Conservation (phyloP, 371 early-diverging fungal genomes). For the Dichotomocladium elegans region DNA sequence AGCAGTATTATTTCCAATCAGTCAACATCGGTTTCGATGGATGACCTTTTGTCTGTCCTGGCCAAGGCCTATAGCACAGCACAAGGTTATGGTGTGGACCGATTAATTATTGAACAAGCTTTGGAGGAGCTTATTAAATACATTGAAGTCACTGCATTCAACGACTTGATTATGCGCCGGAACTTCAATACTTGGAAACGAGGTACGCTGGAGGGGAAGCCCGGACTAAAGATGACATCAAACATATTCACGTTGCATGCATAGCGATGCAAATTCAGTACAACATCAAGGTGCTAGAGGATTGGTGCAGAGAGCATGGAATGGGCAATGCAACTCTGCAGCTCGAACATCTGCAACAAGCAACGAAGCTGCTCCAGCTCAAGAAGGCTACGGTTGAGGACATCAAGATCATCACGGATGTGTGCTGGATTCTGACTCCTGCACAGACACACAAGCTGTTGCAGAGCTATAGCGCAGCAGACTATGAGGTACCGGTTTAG, state of each 20-base stretch:
- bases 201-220: slow-evolving; percentile 42
- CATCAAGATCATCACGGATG: slow-evolving; percentile 87
- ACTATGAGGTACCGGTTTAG: slow-evolving; percentile 55
- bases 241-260: not conserved
- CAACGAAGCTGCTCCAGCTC: slow-evolving; percentile 87
- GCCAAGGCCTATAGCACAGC: slow-evolving; percentile 77
- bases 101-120: slow-evolving; percentile 62
- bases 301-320: slow-evolving; percentile 88
- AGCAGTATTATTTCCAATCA: slow-evolving; percentile 52
- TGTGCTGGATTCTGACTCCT: slow-evolving; percentile 86
- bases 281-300: slow-evolving; percentile 87
- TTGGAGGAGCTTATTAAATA: slow-evolving; percentile 81
- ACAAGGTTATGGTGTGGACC: slow-evolving; percentile 85
- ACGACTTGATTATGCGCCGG: slow-evolving; percentile 83
- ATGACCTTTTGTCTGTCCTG: slow-evolving; percentile 79
- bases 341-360: slow-evolving; percentile 83
- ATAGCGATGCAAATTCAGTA: slow-evolving; percentile 89
- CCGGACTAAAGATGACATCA: not conserved
- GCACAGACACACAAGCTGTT: slow-evolving; percentile 90
- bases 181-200: slow-evolving; percentile 82
- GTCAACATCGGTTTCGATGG: slow-evolving; percentile 58
- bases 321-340: slow-evolving; percentile 81
- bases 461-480: slow-evolving; percentile 63
- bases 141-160: slow-evolving; percentile 87
- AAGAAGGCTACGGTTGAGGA: slow-evolving; percentile 86